A percentile compares a stretch with the other conserved stretches of the same genome.
Evolutionary conservation across 2,329 filamentous ascomycete species (phyloP).

Genomic region (Zarea fungicola): DNA sequence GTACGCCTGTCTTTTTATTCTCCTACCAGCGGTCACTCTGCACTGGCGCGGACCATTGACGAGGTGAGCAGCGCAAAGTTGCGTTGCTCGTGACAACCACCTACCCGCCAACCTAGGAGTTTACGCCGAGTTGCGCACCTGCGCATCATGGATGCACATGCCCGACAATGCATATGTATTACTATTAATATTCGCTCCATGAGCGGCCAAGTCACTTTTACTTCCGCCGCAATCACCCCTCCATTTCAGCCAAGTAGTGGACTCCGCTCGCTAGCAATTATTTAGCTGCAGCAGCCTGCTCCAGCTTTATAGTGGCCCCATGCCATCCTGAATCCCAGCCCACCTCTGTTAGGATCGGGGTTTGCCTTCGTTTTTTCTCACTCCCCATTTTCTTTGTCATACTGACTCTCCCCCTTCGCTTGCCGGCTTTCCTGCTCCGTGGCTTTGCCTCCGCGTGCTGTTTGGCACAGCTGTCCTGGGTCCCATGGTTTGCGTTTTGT

Average conservation of each 20-base stretch:
- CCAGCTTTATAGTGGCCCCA: constrained; percentile 6
- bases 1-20: constrained; percentile 1
- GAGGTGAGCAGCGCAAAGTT: constrained; percentile 10
- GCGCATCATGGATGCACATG: background rate
- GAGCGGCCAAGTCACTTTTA: background rate
- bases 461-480: constrained; percentile 19
- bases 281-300: constrained; percentile 9
- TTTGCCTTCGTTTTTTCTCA: constrained; percentile 9
- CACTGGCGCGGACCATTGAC: constrained; percentile 3
- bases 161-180: background rate
- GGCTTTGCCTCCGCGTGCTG: constrained; percentile 13
- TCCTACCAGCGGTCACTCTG: constrained; percentile 19
- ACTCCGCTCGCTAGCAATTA: constrained; percentile 6
- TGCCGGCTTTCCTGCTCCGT: background rate
- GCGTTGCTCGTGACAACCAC: constrained; percentile 28
- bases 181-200: background rate
- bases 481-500: constrained; percentile 27
- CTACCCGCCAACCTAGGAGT: background rate
- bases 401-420: background rate
- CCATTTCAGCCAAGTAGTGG: constrained; percentile 3
- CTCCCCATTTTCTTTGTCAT: background rate
- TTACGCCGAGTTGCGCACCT: background rate
- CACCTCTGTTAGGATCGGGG: constrained; percentile 4
- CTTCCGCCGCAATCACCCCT: background rate
- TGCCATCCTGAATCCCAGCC: constrained; percentile 5